Conservation (phyloP, 345 rosid genomes). For the Sonneratia alba region DNA sequence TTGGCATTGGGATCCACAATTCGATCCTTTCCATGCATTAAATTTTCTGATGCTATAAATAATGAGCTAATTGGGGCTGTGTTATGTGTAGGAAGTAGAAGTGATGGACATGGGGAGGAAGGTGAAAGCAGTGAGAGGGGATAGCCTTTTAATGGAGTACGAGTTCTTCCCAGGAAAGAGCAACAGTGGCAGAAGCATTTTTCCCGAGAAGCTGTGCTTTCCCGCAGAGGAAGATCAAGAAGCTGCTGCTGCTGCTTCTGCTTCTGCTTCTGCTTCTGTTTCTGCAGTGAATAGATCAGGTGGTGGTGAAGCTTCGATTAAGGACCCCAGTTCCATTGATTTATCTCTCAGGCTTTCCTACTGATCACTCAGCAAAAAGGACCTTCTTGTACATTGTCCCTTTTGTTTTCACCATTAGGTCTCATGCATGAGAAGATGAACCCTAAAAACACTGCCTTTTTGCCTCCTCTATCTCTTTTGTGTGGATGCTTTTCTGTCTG, state of each 20-base stretch:
- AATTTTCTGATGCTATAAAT: neutral
- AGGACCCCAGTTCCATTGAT: conserved; percentile 51
- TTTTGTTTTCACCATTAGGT: neutral
- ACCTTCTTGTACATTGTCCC: neutral
- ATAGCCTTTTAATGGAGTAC: conserved; percentile 35
- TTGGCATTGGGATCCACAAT: neutral
- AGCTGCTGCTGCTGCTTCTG: conserved; percentile 28
- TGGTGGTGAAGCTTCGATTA: conserved; percentile 9
- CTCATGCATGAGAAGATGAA: neutral
- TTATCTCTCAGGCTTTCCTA: conserved; percentile 64
- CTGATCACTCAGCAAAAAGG: neutral
- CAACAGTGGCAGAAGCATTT: conserved; percentile 17
- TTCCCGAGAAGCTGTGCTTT: conserved; percentile 30
- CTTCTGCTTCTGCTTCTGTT: conserved; percentile 25
- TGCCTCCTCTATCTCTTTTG: neutral
- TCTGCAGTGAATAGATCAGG: neutral
- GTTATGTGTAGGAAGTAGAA: conserved; percentile 12
- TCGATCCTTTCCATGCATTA: neutral
- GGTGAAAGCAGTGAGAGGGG: conserved; percentile 17
- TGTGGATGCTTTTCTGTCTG: neutral
- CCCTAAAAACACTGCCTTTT: neutral
- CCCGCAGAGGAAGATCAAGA: conserved; percentile 13
- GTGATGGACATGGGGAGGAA: conserved; percentile 18
- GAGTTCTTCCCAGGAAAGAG: conserved; percentile 62
- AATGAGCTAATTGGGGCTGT: neutral